Conservation (phyloP, 495 filamentous ascomycete genomes). For the Tetracladium marchalianum region DNA sequence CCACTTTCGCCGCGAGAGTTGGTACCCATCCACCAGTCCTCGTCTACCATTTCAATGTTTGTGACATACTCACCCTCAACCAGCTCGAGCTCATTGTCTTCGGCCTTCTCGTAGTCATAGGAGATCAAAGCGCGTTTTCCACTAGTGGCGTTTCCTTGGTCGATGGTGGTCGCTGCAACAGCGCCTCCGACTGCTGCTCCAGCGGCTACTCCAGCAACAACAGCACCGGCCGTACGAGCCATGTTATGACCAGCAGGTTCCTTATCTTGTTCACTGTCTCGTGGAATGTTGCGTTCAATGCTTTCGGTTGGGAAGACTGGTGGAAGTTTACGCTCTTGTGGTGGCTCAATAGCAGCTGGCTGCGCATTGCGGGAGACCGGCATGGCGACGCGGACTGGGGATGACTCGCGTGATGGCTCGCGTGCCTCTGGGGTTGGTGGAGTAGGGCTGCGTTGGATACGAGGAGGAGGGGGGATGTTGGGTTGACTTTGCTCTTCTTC, state of each 20-base stretch:
- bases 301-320: slow-evolving; percentile 44
- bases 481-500: slow-evolving; percentile 40
- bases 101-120: slow-evolving; percentile 95
- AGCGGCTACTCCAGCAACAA: slow-evolving; percentile 31
- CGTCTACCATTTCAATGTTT: slow-evolving; percentile 96
- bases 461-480: slow-evolving; percentile 46
- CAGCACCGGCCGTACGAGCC: slow-evolving; percentile 51
- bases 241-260: slow-evolving; percentile 53
- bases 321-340: slow-evolving; percentile 28
- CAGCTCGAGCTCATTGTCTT: slow-evolving; percentile 92
- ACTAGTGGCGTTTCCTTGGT: slow-evolving; percentile 19
- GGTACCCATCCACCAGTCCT: slow-evolving; percentile 95
- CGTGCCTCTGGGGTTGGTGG: slow-evolving; percentile 42
- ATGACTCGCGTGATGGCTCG: slow-evolving; percentile 48
- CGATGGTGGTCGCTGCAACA: slow-evolving; percentile 14
- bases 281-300: slow-evolving; percentile 47
- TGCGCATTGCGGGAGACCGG: slow-evolving; percentile 60
- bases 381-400: slow-evolving; percentile 80
- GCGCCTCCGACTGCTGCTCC: slow-evolving; percentile 29
- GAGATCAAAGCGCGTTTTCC: slow-evolving; percentile 70
- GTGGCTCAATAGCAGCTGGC: slow-evolving; percentile 36
- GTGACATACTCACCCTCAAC: slow-evolving; percentile 84
- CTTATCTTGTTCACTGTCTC: slow-evolving; percentile 52
- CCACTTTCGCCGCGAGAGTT: slow-evolving; percentile 74
- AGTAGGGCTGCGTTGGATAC: slow-evolving; percentile 48